These are phyloP conservation scores for Glycine tomentella DNA, from an alignment of 306 rosid genomes.

Conservation along the genomic window DNA sequence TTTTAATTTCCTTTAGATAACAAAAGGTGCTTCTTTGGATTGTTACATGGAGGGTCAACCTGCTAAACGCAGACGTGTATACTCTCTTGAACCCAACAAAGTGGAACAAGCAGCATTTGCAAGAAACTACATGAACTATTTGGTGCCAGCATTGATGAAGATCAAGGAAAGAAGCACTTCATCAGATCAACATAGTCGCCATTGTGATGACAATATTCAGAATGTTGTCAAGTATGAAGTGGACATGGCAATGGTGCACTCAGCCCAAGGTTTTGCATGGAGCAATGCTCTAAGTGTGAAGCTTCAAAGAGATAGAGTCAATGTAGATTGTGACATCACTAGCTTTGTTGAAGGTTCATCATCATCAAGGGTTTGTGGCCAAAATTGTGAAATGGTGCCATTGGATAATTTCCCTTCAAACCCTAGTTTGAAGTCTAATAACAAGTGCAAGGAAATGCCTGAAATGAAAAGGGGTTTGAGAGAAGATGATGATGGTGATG, in stretches of 20 bases:
- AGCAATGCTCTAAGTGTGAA: slow-evolving; percentile 60
- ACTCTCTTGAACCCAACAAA: slow-evolving; percentile 59
- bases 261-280: slow-evolving; percentile 74
- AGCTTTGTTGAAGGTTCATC: too few relatives aligned
- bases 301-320: slow-evolving; percentile 47
- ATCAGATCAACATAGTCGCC: background rate
- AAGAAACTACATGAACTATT: slow-evolving; percentile 59
- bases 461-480: background rate
- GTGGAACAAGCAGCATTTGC: slow-evolving; percentile 51
- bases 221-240: slow-evolving; percentile 63
- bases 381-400: slow-evolving; percentile 31
- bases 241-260: slow-evolving; percentile 76
- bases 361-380: background rate
- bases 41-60: slow-evolving; percentile 51
- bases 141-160: slow-evolving; percentile 63
- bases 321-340: background rate
- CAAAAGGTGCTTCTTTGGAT: too few relatives aligned
- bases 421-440: slow-evolving; percentile 14
- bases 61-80: slow-evolving; percentile 61
- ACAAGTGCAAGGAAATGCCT: background rate
- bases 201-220: slow-evolving; percentile 42
- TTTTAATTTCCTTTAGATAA: too few relatives aligned
- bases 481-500: background rate
- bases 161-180: slow-evolving; percentile 39
- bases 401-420: background rate